These are phyloP conservation scores for Fusarium algeriense DNA, from an alignment of 2,329 filamentous ascomycete genomes.

Conservation along the genomic window DNA sequence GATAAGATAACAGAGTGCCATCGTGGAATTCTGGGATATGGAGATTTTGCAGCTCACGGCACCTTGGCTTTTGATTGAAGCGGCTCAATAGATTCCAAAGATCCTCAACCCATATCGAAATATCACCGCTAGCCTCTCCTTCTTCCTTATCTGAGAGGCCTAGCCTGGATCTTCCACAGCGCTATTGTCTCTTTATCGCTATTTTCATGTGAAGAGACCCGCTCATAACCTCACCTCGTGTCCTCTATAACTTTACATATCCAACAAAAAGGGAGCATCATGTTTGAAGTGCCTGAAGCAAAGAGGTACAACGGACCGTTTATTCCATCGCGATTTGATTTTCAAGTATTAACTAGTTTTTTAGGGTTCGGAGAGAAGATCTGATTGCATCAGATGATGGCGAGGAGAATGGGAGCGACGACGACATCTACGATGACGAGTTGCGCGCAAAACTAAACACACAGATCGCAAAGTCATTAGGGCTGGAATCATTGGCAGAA, in stretches of 20 bases:
- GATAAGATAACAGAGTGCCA: conserved; percentile 46
- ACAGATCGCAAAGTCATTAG: conserved; percentile 61
- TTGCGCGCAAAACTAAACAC: conserved; percentile 61
- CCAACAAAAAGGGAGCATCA: conserved; percentile 15
- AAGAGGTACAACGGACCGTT: conserved; percentile 47
- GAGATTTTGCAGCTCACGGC: conserved; percentile 7
- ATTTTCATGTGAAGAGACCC: background rate
- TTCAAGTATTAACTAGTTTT: conserved; percentile 12
- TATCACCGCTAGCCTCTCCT: background rate
- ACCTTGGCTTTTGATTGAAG: conserved; percentile 25
- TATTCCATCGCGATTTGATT: background rate
- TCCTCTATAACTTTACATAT: conserved; percentile 5
- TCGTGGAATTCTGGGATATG: conserved; percentile 34
- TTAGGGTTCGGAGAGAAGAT: conserved; percentile 68
- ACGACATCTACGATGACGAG: conserved; percentile 53
- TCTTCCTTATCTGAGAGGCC: background rate
- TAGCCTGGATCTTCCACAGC: background rate
- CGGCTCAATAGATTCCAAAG: conserved; percentile 19
- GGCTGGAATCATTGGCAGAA: conserved; percentile 50
- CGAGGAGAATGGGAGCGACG: conserved; percentile 43
- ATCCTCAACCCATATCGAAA: conserved; percentile 7
- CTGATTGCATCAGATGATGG: conserved; percentile 56
- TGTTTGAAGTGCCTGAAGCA: conserved; percentile 50
- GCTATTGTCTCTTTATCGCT: background rate
- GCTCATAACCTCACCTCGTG: conserved; percentile 3